Base-by-base conservation (phyloP, 306 rosid species). In the Canavalia gladiata region DNA sequence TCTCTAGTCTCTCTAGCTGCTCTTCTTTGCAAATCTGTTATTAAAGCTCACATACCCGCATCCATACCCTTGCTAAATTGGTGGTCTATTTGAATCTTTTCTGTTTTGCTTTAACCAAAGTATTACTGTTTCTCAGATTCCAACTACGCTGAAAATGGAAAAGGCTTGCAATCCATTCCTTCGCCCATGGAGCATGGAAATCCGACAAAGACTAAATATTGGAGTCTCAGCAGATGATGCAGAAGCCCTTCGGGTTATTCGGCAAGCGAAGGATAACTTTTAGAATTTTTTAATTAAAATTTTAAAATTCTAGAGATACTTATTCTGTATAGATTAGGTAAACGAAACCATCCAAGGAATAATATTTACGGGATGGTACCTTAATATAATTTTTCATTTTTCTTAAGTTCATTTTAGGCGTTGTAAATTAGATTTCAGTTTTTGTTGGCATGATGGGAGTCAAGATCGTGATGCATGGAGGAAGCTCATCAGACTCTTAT, bases 151-250 rank as follows among this genome's bases (percentile, higher is more conserved):
- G 42, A 91, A 90, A 89, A 57, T 75, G 75, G 99, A 95, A 85
- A 93, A 93, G 87, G 85, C 94, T 46, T 95, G 99, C 88, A 95
- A 93, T 83, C 99, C 99, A 4, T 95, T 95, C 84, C 97, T 95
- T 82, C 99, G 99, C 30, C 81, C 88, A 7, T 75, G 85, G 46
- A 93, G 98, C 75, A 30, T 47, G 8, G 90, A 93, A 79, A 93
- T 95, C 67, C 92, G 98, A 50, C 90, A 50, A 59, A 86, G 84
- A 3, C 79, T 95, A 82, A 89, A 87, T 18, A 90, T 93, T 77
- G 81, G 91, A 0, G 77, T 52, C 55, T 56, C 94, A 4, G 96
- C 90, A 35, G 85, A 89, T 75, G 96, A 95, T 51, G 96, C 92
- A 11, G 91, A 85, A 79, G 92, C 90, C 47, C 85, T 95, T 73